Conservation (phyloP, 192 early-diverging fungal genomes). For the Coemansia sp. region DNA sequence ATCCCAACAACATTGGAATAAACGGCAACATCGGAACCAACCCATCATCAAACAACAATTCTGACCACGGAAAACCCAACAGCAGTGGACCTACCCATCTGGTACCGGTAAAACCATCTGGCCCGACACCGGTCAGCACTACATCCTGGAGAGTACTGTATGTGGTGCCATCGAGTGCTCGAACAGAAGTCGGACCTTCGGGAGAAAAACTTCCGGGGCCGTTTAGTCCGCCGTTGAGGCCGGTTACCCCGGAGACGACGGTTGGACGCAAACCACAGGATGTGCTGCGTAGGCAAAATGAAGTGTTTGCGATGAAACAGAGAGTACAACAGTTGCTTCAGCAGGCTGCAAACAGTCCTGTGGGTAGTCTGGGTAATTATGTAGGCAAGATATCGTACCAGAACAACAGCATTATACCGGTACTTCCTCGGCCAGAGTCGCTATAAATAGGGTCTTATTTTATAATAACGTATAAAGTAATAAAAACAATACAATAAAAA, state of each 20-base stretch:
- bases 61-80: neutral
- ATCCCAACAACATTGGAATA: neutral
- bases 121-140: conserved; percentile 20
- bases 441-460: conserved; percentile 1
- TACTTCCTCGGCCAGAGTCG: conserved; percentile 39
- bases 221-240: conserved; percentile 44
- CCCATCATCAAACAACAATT: neutral
- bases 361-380: conserved; percentile 44
- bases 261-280: conserved; percentile 23
- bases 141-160: conserved; percentile 44
- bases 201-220: conserved; percentile 50
- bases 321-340: conserved; percentile 47
- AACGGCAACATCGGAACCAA: neutral
- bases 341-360: conserved; percentile 43
- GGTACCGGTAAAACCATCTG: conserved; percentile 27
- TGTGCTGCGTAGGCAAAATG: conserved; percentile 49
- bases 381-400: conserved; percentile 45
- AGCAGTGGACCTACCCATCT: neutral
- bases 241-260: conserved; percentile 19
- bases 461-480: neutral
- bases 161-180: conserved; percentile 27
- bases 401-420: conserved; percentile 52
- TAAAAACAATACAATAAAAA: neutral
- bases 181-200: conserved; percentile 36
- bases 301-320: conserved; percentile 32